Conservation (phyloP, 2,329 filamentous ascomycete genomes). For the Aspergillus cejpii region DNA sequence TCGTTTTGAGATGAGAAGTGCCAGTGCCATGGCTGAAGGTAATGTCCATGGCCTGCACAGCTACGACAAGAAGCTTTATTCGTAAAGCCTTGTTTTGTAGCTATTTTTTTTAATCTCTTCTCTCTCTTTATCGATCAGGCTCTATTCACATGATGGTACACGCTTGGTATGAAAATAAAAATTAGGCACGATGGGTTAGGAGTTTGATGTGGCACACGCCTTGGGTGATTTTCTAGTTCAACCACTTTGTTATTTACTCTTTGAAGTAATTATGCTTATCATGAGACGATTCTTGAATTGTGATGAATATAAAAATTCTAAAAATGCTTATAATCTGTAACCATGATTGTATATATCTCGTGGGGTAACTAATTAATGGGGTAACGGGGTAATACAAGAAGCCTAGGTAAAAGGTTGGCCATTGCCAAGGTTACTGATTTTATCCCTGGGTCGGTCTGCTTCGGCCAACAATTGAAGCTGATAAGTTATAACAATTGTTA, state of each 20-base stretch:
- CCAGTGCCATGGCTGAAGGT: constrained; percentile 91
- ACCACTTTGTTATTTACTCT: neutral
- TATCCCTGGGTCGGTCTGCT: too few relatives aligned
- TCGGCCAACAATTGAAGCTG: too few relatives aligned
- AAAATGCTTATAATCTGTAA: neutral
- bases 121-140: constrained; percentile 21
- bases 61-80: constrained; percentile 99
- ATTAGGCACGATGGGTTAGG: constrained; percentile 27
- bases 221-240: neutral
- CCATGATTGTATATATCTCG: constrained; percentile 3
- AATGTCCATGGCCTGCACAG: constrained; percentile 95
- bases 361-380: constrained; percentile 4
- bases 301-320: neutral
- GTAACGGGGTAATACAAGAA: constrained; percentile 5
- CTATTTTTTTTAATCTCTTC: constrained; percentile 17
- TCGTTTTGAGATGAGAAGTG: constrained; percentile 88
- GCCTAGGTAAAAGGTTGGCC: constrained; percentile 10
- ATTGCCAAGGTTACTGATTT: constrained; percentile 1
- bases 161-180: constrained; percentile 28
- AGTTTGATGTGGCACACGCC: constrained; percentile 26
- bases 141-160: constrained; percentile 24
- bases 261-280: neutral
- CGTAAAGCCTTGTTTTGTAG: constrained; percentile 46
- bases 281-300: neutral
- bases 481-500: neutral